Percentiles rank a stretch among this genome's conserved stretches.
Evolutionary conservation across 2,329 filamentous ascomycete species (phyloP).

Genomic region (Cadophora malorum): DNA sequence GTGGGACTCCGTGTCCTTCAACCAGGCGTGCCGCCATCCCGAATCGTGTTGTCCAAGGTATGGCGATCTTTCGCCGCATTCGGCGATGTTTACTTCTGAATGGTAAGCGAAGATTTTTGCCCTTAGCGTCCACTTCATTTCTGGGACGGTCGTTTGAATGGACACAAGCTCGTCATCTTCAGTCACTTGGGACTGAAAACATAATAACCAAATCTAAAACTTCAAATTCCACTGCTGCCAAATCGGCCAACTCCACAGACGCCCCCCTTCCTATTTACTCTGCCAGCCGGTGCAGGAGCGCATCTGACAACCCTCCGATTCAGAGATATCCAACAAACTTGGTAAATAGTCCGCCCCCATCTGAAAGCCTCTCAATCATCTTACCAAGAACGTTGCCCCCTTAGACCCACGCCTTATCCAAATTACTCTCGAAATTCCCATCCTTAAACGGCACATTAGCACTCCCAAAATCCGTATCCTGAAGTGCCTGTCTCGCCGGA

Average conservation of each 20-base stretch:
- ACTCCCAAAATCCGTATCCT: conserved; percentile 47
- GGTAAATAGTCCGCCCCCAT: neutral
- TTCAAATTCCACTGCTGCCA: neutral
- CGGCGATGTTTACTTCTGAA: neutral
- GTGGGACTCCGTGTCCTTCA: too few species aligned
- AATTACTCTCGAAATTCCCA: conserved; percentile 26
- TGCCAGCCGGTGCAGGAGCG: too few species aligned
- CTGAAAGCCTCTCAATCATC: neutral
- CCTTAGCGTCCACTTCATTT: neutral
- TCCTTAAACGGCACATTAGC: conserved; percentile 49
- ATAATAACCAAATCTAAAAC: neutral
- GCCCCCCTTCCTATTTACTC: too few species aligned
- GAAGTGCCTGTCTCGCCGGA: conserved; percentile 44
- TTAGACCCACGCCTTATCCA: conserved; percentile 16
- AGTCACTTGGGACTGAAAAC: neutral
- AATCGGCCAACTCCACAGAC: too few species aligned
- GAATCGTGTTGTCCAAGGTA: neutral
- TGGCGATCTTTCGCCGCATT: neutral
- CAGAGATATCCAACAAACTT: neutral
- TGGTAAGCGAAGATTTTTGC: neutral
- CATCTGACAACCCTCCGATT: too few species aligned
- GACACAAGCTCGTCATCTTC: neutral
- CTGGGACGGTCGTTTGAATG: neutral
- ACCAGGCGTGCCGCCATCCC: too few species aligned
- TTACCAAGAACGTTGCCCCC: neutral